Evolutionary conservation across 1,284 basidiomycete genomes (phyloP).

Genomic region (Pholiota adiposa): DNA sequence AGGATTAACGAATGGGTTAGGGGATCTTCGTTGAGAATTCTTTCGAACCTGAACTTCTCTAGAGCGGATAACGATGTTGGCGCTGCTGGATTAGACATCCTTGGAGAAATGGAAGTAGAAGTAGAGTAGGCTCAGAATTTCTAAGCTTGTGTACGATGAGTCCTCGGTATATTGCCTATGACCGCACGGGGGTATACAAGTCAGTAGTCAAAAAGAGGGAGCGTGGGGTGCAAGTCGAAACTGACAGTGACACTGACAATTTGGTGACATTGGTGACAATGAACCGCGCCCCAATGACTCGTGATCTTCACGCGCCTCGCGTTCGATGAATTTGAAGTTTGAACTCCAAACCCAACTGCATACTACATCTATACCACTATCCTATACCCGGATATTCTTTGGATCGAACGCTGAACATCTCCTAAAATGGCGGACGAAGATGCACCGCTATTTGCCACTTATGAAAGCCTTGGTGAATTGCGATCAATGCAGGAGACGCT

Average conservation of each 20-base stretch:
- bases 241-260: too few relatives aligned
- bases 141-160: too few relatives aligned
- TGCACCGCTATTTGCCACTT: constrained; percentile 51
- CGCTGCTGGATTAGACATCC: constrained; percentile 38
- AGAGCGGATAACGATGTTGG: constrained; percentile 34
- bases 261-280: too few relatives aligned
- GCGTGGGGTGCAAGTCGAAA: too few relatives aligned
- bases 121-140: too few relatives aligned
- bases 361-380: background rate
- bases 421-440: constrained; percentile 24
- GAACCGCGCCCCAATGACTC: too few relatives aligned
- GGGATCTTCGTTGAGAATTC: constrained; percentile 67
- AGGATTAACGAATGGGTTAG: constrained; percentile 41
- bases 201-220: too few relatives aligned
- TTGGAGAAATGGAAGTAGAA: background rate
- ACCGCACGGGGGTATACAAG: background rate
- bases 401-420: background rate
- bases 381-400: background rate
- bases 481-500: constrained; percentile 53
- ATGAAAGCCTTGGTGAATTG: constrained; percentile 69
- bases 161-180: too few relatives aligned
- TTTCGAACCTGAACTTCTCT: constrained; percentile 45
- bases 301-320: background rate
- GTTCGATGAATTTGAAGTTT: background rate
- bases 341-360: background rate